Percentiles rank a stretch among this genome's conserved stretches.
phyloP scores from a whole-genome alignment of 495 filamentous ascomycete species.

The Terfezia claveryi region DNA sequence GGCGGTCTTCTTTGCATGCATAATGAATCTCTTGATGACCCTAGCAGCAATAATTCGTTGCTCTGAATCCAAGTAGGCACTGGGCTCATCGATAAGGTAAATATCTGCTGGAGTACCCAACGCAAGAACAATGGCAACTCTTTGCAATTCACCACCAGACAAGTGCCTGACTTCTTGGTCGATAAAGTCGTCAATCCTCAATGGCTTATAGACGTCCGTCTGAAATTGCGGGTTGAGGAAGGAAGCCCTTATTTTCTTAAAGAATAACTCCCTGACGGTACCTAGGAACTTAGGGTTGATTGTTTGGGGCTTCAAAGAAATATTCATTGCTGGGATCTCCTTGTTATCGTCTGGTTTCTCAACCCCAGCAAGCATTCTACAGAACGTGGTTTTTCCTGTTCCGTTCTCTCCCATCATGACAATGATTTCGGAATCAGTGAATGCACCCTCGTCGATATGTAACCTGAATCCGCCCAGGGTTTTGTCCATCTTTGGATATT shows the following conservation, averaged over 20 bases:
- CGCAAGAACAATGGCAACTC: slow-evolving; percentile 90
- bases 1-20: slow-evolving; percentile 98
- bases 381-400: slow-evolving; percentile 94
- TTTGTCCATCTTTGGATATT: slow-evolving; percentile 81
- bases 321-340: slow-evolving; percentile 76
- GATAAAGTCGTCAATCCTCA: slow-evolving; percentile 95
- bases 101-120: slow-evolving; percentile 93
- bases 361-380: slow-evolving; percentile 77
- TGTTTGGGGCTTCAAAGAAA: slow-evolving; percentile 98
- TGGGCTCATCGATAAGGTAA: slow-evolving; percentile 93
- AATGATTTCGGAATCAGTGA: slow-evolving; percentile 94
- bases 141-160: slow-evolving; percentile 95
- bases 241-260: slow-evolving; percentile 91
- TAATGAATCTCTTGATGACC: slow-evolving; percentile 98
- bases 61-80: slow-evolving; percentile 89
- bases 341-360: slow-evolving; percentile 61
- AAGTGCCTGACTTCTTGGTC: slow-evolving; percentile 98
- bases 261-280: slow-evolving; percentile 82
- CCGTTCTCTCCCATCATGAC: slow-evolving; percentile 99
- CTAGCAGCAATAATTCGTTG: slow-evolving; percentile 92
- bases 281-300: slow-evolving; percentile 95
- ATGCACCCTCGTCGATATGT: slow-evolving; percentile 54
- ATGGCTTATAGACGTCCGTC: slow-evolving; percentile 96
- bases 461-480: slow-evolving; percentile 80
- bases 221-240: slow-evolving; percentile 96